Percentiles rank a stretch among this genome's conserved stretches.
These are phyloP conservation scores for Suhomyces sp. DNA, from an alignment of 805 yeast genomes.

Conservation along the genomic window DNA sequence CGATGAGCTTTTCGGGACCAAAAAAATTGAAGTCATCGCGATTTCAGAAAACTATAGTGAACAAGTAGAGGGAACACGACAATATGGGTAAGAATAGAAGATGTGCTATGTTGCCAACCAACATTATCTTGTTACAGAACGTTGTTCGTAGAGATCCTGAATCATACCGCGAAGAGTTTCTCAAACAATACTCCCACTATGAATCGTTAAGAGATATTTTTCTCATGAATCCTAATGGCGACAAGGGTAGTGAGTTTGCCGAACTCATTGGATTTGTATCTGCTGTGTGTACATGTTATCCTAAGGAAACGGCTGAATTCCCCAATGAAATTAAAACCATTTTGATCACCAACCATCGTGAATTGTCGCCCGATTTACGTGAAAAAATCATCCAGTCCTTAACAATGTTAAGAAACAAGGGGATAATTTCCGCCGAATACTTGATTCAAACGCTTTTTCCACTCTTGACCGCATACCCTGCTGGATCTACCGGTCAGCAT, in stretches of 20 bases:
- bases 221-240: slow-evolving; percentile 60
- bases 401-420: slow-evolving; percentile 87
- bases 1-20: background rate
- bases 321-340: slow-evolving; percentile 77
- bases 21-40: background rate
- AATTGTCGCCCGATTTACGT: slow-evolving; percentile 77
- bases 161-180: slow-evolving; percentile 90
- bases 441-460: slow-evolving; percentile 89
- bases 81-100: slow-evolving; percentile 85
- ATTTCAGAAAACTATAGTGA: background rate
- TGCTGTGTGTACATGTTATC: slow-evolving; percentile 88
- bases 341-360: slow-evolving; percentile 72
- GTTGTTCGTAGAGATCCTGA: slow-evolving; percentile 91
- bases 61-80: background rate
- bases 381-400: slow-evolving; percentile 89
- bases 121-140: slow-evolving; percentile 87
- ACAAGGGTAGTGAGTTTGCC: slow-evolving; percentile 64
- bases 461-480: slow-evolving; percentile 61
- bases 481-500: slow-evolving; percentile 51
- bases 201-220: slow-evolving; percentile 87
- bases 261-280: slow-evolving; percentile 88
- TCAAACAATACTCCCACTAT: slow-evolving; percentile 90
- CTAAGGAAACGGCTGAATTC: slow-evolving; percentile 79
- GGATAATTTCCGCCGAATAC: slow-evolving; percentile 71
- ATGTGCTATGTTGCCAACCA: slow-evolving; percentile 90